Percentiles rank a stretch among this genome's conserved stretches.
Conservation (phyloP, 2,329 filamentous ascomycete species). For the Furcasterigmium furcatum region DNA sequence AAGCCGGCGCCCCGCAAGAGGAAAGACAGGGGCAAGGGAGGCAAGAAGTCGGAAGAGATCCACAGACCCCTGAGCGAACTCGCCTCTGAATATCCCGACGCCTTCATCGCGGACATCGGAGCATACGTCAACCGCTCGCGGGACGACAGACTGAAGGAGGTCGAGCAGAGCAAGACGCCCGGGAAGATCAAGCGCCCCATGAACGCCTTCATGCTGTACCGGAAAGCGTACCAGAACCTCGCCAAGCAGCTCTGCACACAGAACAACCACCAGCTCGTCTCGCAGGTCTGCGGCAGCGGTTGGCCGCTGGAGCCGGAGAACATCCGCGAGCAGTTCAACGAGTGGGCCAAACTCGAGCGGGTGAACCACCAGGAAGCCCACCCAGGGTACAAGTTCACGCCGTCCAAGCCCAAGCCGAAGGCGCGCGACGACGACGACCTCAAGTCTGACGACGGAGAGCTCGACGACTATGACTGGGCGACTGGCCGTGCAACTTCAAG, state of each 20-base stretch:
- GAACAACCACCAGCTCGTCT: slow-evolving; percentile 93
- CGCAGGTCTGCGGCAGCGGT: slow-evolving; percentile 78
- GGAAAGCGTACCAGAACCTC: slow-evolving; percentile 85
- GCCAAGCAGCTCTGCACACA: slow-evolving; percentile 78
- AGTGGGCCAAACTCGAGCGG: slow-evolving; percentile 76
- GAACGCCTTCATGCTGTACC: slow-evolving; percentile 98
- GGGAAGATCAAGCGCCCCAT: slow-evolving; percentile 88
- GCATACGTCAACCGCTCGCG: slow-evolving; percentile 71
- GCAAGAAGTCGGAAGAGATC: slow-evolving; percentile 50
- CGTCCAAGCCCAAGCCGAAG: slow-evolving; percentile 62
- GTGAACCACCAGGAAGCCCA: slow-evolving; percentile 82
- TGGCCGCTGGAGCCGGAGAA: slow-evolving; percentile 80
- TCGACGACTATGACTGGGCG: slow-evolving; percentile 43
- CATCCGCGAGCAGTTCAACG: slow-evolving; percentile 72
- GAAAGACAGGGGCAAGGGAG: slow-evolving; percentile 35
- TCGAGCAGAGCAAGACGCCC: slow-evolving; percentile 61
- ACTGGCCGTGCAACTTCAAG: slow-evolving; percentile 22
- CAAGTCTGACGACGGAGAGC: slow-evolving; percentile 38
- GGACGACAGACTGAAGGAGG: slow-evolving; percentile 65
- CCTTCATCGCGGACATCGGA: slow-evolving; percentile 74
- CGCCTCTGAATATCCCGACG: slow-evolving; percentile 57
- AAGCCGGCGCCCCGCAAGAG: slow-evolving; percentile 32
- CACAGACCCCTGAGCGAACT: slow-evolving; percentile 68
- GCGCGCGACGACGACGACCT: slow-evolving; percentile 25
- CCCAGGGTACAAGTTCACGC: slow-evolving; percentile 91